Conservation (phyloP, 1,284 basidiomycete species). For the Meripilus lineatus region DNA sequence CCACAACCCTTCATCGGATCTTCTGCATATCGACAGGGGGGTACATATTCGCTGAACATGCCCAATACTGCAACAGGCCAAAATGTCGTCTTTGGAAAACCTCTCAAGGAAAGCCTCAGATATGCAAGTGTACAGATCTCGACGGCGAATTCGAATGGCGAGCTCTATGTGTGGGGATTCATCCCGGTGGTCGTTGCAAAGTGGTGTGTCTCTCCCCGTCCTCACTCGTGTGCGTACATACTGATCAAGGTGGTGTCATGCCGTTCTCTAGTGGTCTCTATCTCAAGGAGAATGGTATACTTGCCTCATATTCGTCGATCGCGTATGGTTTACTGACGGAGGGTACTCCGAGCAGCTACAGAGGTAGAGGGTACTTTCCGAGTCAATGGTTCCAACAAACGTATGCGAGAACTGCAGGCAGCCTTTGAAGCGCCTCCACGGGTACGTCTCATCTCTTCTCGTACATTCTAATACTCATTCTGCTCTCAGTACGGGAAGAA, state of each 20-base stretch:
- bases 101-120: slow-evolving; percentile 78
- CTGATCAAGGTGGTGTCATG: too few species aligned
- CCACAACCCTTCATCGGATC: slow-evolving; percentile 5
- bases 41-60: not conserved
- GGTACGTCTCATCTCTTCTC: slow-evolving; percentile 43
- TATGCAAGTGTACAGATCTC: slow-evolving; percentile 94
- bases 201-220: slow-evolving; percentile 56
- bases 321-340: slow-evolving; percentile 3
- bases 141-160: slow-evolving; percentile 80
- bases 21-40: not conserved
- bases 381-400: slow-evolving; percentile 87
- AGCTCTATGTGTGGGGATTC: slow-evolving; percentile 87
- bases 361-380: slow-evolving; percentile 96
- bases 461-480: slow-evolving; percentile 1
- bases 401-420: slow-evolving; percentile 93
- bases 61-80: slow-evolving; percentile 15
- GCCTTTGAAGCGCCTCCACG: slow-evolving; percentile 86
- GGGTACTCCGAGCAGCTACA: slow-evolving; percentile 53
- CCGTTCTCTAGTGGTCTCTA: slow-evolving; percentile 64
- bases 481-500: slow-evolving; percentile 80
- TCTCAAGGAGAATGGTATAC: slow-evolving; percentile 83
- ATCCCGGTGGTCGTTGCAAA: slow-evolving; percentile 98
- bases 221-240: slow-evolving; percentile 6
- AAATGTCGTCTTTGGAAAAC: slow-evolving; percentile 79
- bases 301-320: not conserved